Conservation (phyloP, 805 yeast genomes). For the Myxozyma monticola region DNA sequence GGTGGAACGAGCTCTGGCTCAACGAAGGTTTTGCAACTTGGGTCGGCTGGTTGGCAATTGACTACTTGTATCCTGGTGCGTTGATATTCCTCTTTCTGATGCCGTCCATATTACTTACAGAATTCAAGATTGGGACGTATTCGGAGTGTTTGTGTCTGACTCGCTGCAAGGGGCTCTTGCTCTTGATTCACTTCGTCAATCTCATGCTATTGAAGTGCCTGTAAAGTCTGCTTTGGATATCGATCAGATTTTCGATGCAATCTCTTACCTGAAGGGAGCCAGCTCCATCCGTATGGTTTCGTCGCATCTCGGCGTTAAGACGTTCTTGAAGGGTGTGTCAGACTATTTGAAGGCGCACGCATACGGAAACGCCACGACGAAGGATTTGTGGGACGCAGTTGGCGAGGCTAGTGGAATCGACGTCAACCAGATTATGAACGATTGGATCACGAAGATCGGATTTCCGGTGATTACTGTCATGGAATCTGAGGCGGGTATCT, state of each 20-base stretch:
- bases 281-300: conserved; percentile 77
- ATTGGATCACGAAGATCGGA: conserved; percentile 79
- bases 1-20: conserved; percentile 93
- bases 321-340: conserved; percentile 76
- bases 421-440: conserved; percentile 70
- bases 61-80: conserved; percentile 57
- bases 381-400: conserved; percentile 75
- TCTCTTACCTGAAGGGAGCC: conserved; percentile 80
- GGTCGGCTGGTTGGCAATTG: conserved; percentile 72
- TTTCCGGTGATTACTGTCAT: conserved; percentile 70
- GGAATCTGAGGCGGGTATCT: conserved; percentile 53
- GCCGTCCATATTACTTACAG: neutral
- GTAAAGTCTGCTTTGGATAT: conserved; percentile 77
- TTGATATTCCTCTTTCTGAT: neutral
- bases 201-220: conserved; percentile 83
- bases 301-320: conserved; percentile 75
- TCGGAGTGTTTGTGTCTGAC: conserved; percentile 74
- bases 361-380: conserved; percentile 75
- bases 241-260: conserved; percentile 80
- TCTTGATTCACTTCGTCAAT: conserved; percentile 67
- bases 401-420: conserved; percentile 70
- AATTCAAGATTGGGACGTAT: conserved; percentile 66
- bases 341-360: conserved; percentile 71
- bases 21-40: conserved; percentile 91
- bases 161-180: conserved; percentile 72